Evolutionary conservation across 2,329 filamentous ascomycete genomes (phyloP).

Genomic region (Biscogniauxia sp.): DNA sequence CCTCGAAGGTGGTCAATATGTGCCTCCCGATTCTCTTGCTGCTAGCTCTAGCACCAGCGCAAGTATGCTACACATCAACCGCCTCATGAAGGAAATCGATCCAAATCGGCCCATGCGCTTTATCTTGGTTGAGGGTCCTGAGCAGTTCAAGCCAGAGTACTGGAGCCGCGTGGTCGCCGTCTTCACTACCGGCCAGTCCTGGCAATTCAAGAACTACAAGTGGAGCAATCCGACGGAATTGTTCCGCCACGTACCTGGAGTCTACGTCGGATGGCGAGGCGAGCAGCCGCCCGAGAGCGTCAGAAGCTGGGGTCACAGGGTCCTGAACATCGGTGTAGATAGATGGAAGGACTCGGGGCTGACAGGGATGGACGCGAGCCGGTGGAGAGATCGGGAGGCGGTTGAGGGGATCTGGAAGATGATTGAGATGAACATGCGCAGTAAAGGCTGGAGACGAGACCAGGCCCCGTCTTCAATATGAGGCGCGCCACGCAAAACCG

Average conservation of each 20-base stretch:
- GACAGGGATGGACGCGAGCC: slow-evolving; percentile 47
- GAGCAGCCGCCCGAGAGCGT: slow-evolving; percentile 77
- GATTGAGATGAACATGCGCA: slow-evolving; percentile 84
- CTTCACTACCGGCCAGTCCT: slow-evolving; percentile 94
- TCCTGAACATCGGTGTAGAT: slow-evolving; percentile 77
- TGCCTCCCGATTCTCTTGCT: slow-evolving; percentile 65
- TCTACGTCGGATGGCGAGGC: slow-evolving; percentile 89
- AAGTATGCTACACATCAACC: slow-evolving; percentile 83
- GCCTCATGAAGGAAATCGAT: slow-evolving; percentile 70
- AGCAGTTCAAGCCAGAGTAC: slow-evolving; percentile 97
- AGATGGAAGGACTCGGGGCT: slow-evolving; percentile 64
- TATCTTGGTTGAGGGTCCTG: slow-evolving; percentile 88
- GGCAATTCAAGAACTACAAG: slow-evolving; percentile 99
- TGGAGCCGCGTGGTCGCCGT: slow-evolving; percentile 94
- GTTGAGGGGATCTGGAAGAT: slow-evolving; percentile 90
- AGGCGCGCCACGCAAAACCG: neutral
- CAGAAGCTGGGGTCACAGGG: slow-evolving; percentile 80
- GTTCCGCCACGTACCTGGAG: slow-evolving; percentile 81
- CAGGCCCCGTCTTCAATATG: slow-evolving; percentile 57
- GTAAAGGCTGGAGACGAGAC: slow-evolving; percentile 78
- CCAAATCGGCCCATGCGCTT: slow-evolving; percentile 77
- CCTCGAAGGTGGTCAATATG: slow-evolving; percentile 79
- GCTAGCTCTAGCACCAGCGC: slow-evolving; percentile 61
- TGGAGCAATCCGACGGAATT: slow-evolving; percentile 87
- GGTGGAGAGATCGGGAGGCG: slow-evolving; percentile 87